phyloP scores from a whole-genome alignment of 768 basidiomycete species.

The Termitomyces sp. region DNA sequence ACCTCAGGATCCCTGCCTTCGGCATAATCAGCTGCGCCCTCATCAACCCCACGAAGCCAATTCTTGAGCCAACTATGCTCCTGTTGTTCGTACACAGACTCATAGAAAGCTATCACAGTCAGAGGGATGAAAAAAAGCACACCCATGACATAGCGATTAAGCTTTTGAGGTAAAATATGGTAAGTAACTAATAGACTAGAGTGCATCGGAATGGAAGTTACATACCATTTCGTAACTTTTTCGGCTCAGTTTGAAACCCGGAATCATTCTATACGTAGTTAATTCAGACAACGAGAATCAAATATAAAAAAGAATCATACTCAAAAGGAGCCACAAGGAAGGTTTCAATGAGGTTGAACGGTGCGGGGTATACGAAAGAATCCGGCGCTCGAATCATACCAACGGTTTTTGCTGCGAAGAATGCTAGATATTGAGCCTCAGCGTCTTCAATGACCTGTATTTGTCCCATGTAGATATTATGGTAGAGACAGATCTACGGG shows the following conservation, averaged over 20 bases:
- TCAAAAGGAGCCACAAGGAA: conserved; percentile 81
- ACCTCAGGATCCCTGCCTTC: conserved; percentile 54
- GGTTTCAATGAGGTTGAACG: conserved; percentile 85
- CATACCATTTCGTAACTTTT: conserved; percentile 55
- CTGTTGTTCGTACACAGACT: conserved; percentile 46
- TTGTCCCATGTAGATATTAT: neutral
- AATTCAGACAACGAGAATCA: conserved; percentile 2
- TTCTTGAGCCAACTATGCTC: conserved; percentile 60
- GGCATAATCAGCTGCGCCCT: conserved; percentile 51
- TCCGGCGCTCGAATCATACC: conserved; percentile 85
- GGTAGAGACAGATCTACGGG: neutral
- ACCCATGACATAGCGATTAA: conserved; percentile 78
- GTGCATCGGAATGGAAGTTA: neutral
- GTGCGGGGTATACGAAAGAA: conserved; percentile 84
- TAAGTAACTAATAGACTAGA: neutral
- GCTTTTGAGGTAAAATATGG: conserved; percentile 24
- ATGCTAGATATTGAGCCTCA: conserved; percentile 85
- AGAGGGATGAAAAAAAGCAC: conserved; percentile 81
- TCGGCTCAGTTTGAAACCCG: conserved; percentile 36
- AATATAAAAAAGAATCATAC: conserved; percentile 40
- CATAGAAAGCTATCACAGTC: conserved; percentile 65
- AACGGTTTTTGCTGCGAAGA: conserved; percentile 85
- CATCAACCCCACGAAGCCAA: conserved; percentile 59
- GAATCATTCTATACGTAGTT: conserved; percentile 29
- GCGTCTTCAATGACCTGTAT: conserved; percentile 73